A percentile compares a stretch with the other conserved stretches of the same genome.
phyloP scores from a whole-genome alignment of 441 rosid species.

The Francoa sonchifolia region DNA sequence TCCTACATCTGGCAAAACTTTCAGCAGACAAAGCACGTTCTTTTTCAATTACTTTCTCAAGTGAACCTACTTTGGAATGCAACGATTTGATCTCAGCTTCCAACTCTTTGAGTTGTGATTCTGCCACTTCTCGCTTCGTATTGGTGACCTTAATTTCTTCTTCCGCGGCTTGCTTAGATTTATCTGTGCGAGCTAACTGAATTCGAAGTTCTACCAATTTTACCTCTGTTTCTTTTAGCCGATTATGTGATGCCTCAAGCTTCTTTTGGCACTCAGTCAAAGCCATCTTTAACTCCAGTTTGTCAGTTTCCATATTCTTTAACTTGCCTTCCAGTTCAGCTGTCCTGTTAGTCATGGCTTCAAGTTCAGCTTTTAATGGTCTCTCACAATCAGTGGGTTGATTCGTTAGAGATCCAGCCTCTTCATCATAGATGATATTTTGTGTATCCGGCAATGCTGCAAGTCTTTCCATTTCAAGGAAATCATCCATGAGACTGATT shows the following conservation, averaged over 20 bases:
- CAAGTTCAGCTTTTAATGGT: conserved; percentile 31
- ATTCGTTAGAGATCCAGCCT: conserved; percentile 17
- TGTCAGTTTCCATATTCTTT: conserved; percentile 50
- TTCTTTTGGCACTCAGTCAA: conserved; percentile 31
- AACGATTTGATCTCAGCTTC: conserved; percentile 44
- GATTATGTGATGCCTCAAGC: conserved; percentile 24
- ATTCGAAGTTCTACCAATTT: conserved; percentile 33
- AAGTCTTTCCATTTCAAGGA: conserved; percentile 90
- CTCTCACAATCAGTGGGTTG: conserved; percentile 21
- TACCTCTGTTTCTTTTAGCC: conserved; percentile 29
- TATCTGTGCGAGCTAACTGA: conserved; percentile 33
- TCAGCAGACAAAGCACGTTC: conserved; percentile 39
- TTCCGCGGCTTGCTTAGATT: conserved; percentile 42
- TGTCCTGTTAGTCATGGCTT: conserved; percentile 30
- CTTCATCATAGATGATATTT: conserved; percentile 22
- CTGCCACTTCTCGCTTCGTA: conserved; percentile 32
- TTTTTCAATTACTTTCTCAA: conserved; percentile 32
- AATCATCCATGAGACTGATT: conserved; percentile 79
- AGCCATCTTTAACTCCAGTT: conserved; percentile 32
- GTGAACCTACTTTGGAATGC: conserved; percentile 28
- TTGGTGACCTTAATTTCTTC: conserved; percentile 33
- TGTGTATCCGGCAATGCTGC: conserved; percentile 45
- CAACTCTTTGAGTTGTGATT: conserved; percentile 36
- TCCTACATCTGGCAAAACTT: conserved; percentile 25
- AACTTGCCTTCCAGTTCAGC: conserved; percentile 51